phyloP scores from a whole-genome alignment of 225 moss, liverwort and hornwort genomes.

The Neckera pumila region DNA sequence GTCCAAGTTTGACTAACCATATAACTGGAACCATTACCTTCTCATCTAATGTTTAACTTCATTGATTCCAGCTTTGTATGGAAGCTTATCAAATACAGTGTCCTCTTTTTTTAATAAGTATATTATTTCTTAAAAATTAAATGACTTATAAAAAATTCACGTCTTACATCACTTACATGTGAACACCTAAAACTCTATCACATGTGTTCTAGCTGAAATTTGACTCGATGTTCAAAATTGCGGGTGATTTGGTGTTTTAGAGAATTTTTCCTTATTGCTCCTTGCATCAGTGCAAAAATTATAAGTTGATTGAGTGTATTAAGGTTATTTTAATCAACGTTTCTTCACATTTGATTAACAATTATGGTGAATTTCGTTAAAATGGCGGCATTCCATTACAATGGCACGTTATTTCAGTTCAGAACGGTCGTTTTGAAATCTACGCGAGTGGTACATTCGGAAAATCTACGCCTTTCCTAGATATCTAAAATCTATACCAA shows the following conservation, averaged over 20 bases:
- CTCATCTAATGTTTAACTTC: not conserved
- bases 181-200: not conserved
- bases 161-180: not conserved
- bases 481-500: too few species aligned
- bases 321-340: not conserved
- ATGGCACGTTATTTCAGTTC: too few species aligned
- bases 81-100: too few species aligned
- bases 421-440: too few species aligned
- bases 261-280: not conserved
- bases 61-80: too few species aligned
- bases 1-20: not conserved
- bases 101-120: too few species aligned
- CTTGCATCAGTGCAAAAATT: not conserved
- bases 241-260: not conserved
- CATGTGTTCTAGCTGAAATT: not conserved
- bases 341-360: not conserved
- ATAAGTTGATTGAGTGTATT: not conserved
- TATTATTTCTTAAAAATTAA: not conserved
- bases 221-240: not conserved
- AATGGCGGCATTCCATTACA: too few species aligned
- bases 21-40: not conserved
- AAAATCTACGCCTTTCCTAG: too few species aligned
- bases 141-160: not conserved
- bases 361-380: too few species aligned
- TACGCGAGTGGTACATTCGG: too few species aligned